Evolutionary conservation across 805 yeast species (phyloP).

Genomic region (Wickerhamiella alocasiicola): DNA sequence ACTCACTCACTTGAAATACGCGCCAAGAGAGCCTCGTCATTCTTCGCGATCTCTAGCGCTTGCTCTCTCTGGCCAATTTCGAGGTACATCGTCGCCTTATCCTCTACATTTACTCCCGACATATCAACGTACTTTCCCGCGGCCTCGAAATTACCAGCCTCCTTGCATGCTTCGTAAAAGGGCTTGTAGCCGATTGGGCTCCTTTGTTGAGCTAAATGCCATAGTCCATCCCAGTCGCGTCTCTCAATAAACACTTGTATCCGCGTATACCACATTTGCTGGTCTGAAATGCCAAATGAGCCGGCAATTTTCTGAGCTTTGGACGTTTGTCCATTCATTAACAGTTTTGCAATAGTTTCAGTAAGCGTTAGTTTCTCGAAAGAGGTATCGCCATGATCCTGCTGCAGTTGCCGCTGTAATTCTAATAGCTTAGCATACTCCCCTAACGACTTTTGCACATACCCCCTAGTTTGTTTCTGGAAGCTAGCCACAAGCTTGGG

Average conservation of each 20-base stretch:
- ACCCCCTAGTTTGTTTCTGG: constrained; percentile 26
- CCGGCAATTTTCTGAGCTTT: constrained; percentile 38
- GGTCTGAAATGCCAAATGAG: constrained; percentile 45
- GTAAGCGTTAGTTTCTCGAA: constrained; percentile 35
- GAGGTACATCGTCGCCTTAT: not conserved
- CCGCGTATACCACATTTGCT: constrained; percentile 43
- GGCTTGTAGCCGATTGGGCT: constrained; percentile 65
- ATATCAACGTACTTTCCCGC: constrained; percentile 48
- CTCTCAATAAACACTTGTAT: constrained; percentile 36
- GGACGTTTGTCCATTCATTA: constrained; percentile 38
- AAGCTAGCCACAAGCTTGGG: constrained; percentile 20
- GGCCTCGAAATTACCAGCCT: constrained; percentile 43
- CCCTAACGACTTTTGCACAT: constrained; percentile 32
- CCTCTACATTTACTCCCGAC: constrained; percentile 26
- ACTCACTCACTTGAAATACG: constrained; percentile 6
- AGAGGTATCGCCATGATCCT: constrained; percentile 30
- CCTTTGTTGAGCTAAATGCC: constrained; percentile 39
- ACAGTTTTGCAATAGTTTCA: constrained; percentile 37
- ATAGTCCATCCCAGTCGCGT: constrained; percentile 44
- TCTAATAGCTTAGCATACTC: constrained; percentile 35
- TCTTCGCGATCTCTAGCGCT: constrained; percentile 2
- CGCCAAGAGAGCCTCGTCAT: constrained; percentile 1
- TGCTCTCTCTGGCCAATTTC: constrained; percentile 2
- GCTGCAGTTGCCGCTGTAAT: constrained; percentile 35
- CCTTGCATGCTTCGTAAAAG: constrained; percentile 43